Conservation (phyloP, 257 asterid species). For the Hygrophila difformis region DNA sequence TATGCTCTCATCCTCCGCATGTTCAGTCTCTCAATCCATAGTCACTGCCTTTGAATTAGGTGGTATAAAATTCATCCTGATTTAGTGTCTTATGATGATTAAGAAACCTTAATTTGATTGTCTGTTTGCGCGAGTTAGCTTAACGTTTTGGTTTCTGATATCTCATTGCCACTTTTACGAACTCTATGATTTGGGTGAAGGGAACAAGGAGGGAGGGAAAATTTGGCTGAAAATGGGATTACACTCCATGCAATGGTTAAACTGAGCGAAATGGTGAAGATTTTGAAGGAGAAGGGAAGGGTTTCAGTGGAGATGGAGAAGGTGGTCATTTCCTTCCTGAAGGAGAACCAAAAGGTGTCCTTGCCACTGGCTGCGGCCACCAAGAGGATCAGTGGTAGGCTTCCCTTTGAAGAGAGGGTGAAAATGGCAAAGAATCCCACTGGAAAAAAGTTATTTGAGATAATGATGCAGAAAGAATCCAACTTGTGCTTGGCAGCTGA, state of each 20-base stretch:
- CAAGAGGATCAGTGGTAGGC: slow-evolving; percentile 33
- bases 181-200: slow-evolving; percentile 26
- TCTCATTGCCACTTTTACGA: slow-evolving; percentile 1
- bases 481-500: slow-evolving; percentile 97
- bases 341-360: slow-evolving; percentile 68
- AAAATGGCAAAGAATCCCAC: slow-evolving; percentile 74
- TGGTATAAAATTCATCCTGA: too few species aligned
- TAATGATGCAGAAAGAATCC: slow-evolving; percentile 75
- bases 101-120: too few species aligned
- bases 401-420: slow-evolving; percentile 77
- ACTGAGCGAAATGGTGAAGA: slow-evolving; percentile 80
- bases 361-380: slow-evolving; percentile 34
- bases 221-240: slow-evolving; percentile 81
- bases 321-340: slow-evolving; percentile 70
- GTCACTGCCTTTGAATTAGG: too few species aligned
- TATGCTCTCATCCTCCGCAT: too few species aligned
- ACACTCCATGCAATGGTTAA: slow-evolving; percentile 84
- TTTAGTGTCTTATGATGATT: too few species aligned
- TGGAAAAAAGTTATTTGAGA: slow-evolving; percentile 84
- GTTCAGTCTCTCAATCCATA: too few species aligned
- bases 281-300: slow-evolving; percentile 80
- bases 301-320: slow-evolving; percentile 84
- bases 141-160: too few species aligned
- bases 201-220: slow-evolving; percentile 98
- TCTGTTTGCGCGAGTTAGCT: too few species aligned